Evolutionary conservation across 495 filamentous ascomycete species (phyloP), one percentile per base, ranked within the genome.

Genomic region (Aspergillus haitiensis): DNA sequence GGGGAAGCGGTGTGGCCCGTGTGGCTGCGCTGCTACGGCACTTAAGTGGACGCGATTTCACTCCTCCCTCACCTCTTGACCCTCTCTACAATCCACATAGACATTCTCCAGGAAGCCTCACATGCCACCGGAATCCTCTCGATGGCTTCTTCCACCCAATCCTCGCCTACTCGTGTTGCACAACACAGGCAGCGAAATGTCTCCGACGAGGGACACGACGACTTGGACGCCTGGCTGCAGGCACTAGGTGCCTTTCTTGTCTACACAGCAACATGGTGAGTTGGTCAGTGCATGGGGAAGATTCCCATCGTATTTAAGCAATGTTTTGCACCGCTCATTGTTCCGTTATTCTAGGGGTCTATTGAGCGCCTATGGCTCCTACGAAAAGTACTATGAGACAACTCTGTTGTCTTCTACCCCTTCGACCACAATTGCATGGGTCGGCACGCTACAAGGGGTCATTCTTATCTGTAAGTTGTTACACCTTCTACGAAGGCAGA

Each of bases 381-480:
- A 49, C 5, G 46, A 49, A 49, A 49, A 49, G 46, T 49, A 49
- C 46, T 49, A 49, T 49, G 46, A 49, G 32, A 49, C 46, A 21
- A 49, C 46, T 13, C 46, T 49, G 8, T 49, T 49, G 46, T 36
- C 46, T 36, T 49, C 46, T 21, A 49, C 46, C 7, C 18, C 46
- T 13, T 49, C 46, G 8, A 49, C 5, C 46, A 31, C 46, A 32
- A 49, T 49, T 21, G 46, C 46, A 1, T 49, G 46, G 46, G 46
- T 49, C 9, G 46, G 46, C 10, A 49, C 46, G 18, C 46, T 49
- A 3, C 46, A 49, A 31, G 46, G 46, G 7, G 46, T 49, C 46
- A 49, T 31, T 32, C 46, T 49, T 21, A 49, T 49, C 9, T 31
- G 46, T 49, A 49, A 49, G 46, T 49, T 49, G 46, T 7, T 49